phyloP scores from a whole-genome alignment of 2,329 filamentous ascomycete species.

The Ascochyta koolunga region DNA sequence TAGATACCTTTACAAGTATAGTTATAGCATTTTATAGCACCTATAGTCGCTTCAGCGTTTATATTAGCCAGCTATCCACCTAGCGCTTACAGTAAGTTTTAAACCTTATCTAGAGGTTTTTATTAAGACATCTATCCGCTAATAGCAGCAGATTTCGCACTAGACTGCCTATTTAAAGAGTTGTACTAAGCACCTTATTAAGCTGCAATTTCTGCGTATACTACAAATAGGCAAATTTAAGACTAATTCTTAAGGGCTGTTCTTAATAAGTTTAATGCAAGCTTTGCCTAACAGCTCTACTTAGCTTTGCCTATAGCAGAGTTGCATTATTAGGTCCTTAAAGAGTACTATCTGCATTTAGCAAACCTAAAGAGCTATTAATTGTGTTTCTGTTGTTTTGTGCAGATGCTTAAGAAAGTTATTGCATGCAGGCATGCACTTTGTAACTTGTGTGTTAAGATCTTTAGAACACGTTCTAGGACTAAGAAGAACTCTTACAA shows the following conservation, averaged over 20 bases:
- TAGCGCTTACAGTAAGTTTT: constrained; percentile 25
- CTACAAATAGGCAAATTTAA: neutral
- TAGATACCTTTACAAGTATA: constrained; percentile 29
- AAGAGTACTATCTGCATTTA: constrained; percentile 12
- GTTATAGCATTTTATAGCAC: constrained; percentile 27
- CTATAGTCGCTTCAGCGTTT: constrained; percentile 32
- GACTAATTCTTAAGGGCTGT: neutral
- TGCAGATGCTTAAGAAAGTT: constrained; percentile 24
- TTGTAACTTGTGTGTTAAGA: constrained; percentile 16
- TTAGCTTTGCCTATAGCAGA: neutral
- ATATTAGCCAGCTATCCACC: constrained; percentile 32
- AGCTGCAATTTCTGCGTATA: neutral
- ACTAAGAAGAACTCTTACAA: neutral
- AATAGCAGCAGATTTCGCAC: neutral
- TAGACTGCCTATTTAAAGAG: neutral
- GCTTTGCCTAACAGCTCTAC: neutral
- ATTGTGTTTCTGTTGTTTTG: constrained; percentile 21
- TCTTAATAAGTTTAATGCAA: neutral
- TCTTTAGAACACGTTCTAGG: constrained; percentile 4
- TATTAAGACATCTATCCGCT: too few relatives aligned
- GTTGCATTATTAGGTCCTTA: neutral
- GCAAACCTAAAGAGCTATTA: constrained; percentile 16
- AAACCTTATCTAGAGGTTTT: too few relatives aligned
- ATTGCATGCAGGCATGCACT: constrained; percentile 19
- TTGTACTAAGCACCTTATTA: neutral